A percentile compares a stretch with the other conserved stretches of the same genome.
Evolutionary conservation across 768 basidiomycete species (phyloP).

Genomic region (Clitopilus hobsonii): DNA sequence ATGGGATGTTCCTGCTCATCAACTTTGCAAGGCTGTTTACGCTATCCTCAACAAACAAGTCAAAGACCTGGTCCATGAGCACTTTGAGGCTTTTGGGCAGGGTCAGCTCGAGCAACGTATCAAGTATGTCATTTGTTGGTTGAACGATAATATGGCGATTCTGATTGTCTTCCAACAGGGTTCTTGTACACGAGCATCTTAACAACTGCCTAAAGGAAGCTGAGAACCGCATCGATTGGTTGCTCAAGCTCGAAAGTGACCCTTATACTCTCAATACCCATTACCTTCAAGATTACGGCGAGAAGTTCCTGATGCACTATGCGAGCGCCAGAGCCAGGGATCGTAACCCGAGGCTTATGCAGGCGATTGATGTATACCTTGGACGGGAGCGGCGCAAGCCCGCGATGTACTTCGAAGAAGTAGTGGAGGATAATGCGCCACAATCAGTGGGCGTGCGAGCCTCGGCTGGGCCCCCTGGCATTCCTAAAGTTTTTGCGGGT

Average conservation of each 20-base stretch:
- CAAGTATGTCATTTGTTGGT: slow-evolving; percentile 15
- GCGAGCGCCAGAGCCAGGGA: slow-evolving; percentile 33
- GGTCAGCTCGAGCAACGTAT: slow-evolving; percentile 49
- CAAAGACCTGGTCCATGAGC: slow-evolving; percentile 34
- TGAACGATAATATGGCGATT: neutral
- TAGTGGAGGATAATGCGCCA: no score
- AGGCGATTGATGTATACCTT: slow-evolving; percentile 19
- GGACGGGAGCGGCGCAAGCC: neutral
- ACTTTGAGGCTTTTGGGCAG: slow-evolving; percentile 51
- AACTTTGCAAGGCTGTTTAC: slow-evolving; percentile 38
- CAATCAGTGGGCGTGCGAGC: no score
- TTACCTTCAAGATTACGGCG: slow-evolving; percentile 38
- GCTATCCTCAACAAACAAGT: slow-evolving; percentile 33
- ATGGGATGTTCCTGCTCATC: slow-evolving; percentile 47
- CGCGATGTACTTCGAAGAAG: no score
- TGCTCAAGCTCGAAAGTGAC: slow-evolving; percentile 36
- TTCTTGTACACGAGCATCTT: slow-evolving; percentile 47
- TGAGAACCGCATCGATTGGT: slow-evolving; percentile 37
- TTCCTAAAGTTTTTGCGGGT: slow-evolving; percentile 28
- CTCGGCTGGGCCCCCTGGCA: slow-evolving; percentile 16
- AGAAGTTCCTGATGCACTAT: slow-evolving; percentile 48
- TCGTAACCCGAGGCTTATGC: slow-evolving; percentile 18
- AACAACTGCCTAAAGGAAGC: slow-evolving; percentile 34
- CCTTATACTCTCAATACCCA: slow-evolving; percentile 47
- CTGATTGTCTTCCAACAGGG: slow-evolving; percentile 23